Base-by-base conservation (phyloP, 805 yeast species). In the Zygoascus bituminiphila region DNA sequence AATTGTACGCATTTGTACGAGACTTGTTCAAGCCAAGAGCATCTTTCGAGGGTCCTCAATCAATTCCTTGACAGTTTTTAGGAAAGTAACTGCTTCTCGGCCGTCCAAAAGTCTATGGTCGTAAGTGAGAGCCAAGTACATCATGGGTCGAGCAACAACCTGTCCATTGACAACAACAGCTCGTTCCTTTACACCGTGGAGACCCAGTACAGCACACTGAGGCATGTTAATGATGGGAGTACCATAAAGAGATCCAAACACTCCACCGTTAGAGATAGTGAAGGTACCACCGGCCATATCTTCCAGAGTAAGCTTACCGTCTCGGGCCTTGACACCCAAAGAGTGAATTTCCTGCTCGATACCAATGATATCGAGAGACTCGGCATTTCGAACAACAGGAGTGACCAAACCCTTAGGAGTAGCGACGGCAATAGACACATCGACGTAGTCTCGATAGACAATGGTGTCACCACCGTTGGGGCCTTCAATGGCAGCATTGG, bases 221-320 rank as follows among this genome's bases (percentile, higher is more conserved):
- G 98, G 98, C 79, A 85, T 72, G 79, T 93, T 93, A 68, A 93
- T 91, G 71, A 93, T 93, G 63, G 98, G 98, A 46, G 98, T 93
- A 68, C 98, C 98, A 69, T 84, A 88, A 58, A 93, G 76, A 22
- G 98, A 93, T 56, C 98, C 98, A 63, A 93, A 93, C 50, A 93
- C 96, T 70, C 98, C 98, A 68, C 98, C 98, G 74, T 93, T 93
- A 48, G 98, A 93, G 62, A 93, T 93, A 63, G 98, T 93, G 77
- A 93, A 89, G 52, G 98, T 89, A 70, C 98, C 98, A 69, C 98
- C 98, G 53, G 96, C 79, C 98, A 93, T 91, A 70, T 93, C 98
- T 76, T 93, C 98, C 57, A 93, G 72, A 48, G 97, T 87, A 65
- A 93, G 78, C 74, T 93, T 89, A 64, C 93, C 93, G 67, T 91